Percentiles rank a stretch among this genome's conserved stretches.
phyloP scores from a whole-genome alignment of 2,329 filamentous ascomycete species.

The Talaromyces amestolkiae region DNA sequence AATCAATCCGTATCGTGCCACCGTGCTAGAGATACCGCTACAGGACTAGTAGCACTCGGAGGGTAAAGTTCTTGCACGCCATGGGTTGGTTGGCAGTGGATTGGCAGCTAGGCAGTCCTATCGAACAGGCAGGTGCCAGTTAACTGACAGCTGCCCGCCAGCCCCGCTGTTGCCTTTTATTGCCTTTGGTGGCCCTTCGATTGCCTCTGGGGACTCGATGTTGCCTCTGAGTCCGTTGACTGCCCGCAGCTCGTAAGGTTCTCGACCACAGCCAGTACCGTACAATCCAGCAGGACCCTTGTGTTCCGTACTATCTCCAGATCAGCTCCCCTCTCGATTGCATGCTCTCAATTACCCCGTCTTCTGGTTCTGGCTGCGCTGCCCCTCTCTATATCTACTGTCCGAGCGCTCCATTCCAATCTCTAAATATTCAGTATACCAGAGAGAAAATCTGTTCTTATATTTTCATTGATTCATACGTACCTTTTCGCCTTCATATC shows the following conservation, averaged over 20 bases:
- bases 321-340: not conserved
- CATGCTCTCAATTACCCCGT: not conserved
- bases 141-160: conserved; percentile 11
- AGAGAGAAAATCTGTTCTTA: not conserved
- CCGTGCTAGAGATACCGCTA: not conserved
- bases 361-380: not conserved
- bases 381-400: conserved; percentile 17
- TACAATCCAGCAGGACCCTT: not conserved
- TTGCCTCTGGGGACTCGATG: not conserved
- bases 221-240: not conserved
- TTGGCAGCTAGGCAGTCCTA: conserved; percentile 5
- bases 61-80: not conserved
- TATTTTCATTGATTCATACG: not conserved
- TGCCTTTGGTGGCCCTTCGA: not conserved
- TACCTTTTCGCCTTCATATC: not conserved
- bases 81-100: not conserved
- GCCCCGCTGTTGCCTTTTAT: conserved; percentile 9
- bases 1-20: not conserved
- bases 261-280: not conserved
- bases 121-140: conserved; percentile 2
- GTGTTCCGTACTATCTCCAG: conserved; percentile 5
- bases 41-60: not conserved
- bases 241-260: not conserved
- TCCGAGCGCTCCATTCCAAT: not conserved
- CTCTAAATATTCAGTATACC: not conserved